A percentile compares a stretch with the other conserved stretches of the same genome.
These are phyloP conservation scores for Obelidium mucronatum DNA, from an alignment of 192 early-diverging fungal genomes.

Conservation along the genomic window DNA sequence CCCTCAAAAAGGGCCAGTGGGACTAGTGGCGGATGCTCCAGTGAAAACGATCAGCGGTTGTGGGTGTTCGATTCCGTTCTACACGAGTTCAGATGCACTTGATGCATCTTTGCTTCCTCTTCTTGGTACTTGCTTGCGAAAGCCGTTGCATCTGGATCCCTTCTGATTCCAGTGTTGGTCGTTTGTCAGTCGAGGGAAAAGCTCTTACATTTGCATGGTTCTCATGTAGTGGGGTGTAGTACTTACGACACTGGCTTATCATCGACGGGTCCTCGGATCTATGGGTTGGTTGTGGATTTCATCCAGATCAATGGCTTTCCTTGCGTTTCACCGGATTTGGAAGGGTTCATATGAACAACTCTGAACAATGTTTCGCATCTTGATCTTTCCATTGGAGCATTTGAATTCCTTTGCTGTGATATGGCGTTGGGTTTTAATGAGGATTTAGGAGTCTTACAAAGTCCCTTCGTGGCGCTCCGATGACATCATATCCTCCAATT, in stretches of 20 bases:
- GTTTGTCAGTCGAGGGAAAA: slow-evolving; percentile 9
- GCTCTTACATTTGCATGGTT: background rate
- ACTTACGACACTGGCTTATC: background rate
- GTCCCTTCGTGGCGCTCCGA: slow-evolving; percentile 15
- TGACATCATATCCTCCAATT: slow-evolving; percentile 13
- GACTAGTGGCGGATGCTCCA: too few relatives aligned
- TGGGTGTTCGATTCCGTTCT: slow-evolving; percentile 4
- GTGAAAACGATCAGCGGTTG: too few relatives aligned
- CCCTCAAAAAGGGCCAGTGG: too few relatives aligned
- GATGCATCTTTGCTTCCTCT: background rate
- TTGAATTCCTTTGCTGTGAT: background rate
- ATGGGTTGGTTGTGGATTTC: background rate
- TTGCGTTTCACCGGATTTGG: too few relatives aligned
- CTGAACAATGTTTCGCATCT: slow-evolving; percentile 22
- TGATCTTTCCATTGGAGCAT: background rate
- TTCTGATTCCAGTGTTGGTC: too few relatives aligned
- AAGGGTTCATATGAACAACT: too few relatives aligned
- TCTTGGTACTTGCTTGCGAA: background rate
- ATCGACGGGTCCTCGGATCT: background rate
- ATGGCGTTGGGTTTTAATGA: background rate
- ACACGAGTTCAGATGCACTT: background rate
- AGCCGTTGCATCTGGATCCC: background rate
- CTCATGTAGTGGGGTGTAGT: background rate
- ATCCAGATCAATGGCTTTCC: too few relatives aligned
- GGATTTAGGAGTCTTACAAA: slow-evolving; percentile 26